Evolutionary conservation across 805 yeast genomes (phyloP).

Genomic region (Hanseniaspora osmophila): DNA sequence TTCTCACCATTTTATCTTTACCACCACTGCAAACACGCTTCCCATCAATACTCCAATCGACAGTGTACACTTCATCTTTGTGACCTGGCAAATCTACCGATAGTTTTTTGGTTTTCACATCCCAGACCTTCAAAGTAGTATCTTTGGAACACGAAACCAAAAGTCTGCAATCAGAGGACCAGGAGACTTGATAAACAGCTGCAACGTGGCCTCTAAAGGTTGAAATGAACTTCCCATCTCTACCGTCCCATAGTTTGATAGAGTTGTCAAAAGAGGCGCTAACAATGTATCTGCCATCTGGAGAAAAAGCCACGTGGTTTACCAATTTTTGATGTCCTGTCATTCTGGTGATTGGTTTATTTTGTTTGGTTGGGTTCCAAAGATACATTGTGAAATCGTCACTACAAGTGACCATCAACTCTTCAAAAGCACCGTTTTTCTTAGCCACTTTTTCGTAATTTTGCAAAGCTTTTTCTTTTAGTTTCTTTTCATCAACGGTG

Average conservation of each 20-base stretch:
- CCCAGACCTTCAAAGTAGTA: slow-evolving; percentile 94
- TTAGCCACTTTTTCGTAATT: slow-evolving; percentile 45
- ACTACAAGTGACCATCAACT: slow-evolving; percentile 83
- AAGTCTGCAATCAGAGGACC: slow-evolving; percentile 90
- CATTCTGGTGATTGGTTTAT: slow-evolving; percentile 83
- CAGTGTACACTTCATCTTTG: slow-evolving; percentile 87
- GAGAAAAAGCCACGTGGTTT: slow-evolving; percentile 89
- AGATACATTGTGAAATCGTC: slow-evolving; percentile 96
- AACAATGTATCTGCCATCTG: slow-evolving; percentile 83
- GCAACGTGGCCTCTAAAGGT: slow-evolving; percentile 96
- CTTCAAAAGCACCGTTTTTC: slow-evolving; percentile 50
- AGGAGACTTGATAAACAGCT: slow-evolving; percentile 91
- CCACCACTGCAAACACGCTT: slow-evolving; percentile 93
- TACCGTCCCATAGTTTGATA: slow-evolving; percentile 90
- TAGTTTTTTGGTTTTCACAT: slow-evolving; percentile 70
- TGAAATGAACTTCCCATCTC: slow-evolving; percentile 76
- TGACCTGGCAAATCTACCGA: slow-evolving; percentile 91
- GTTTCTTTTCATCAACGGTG: slow-evolving; percentile 24
- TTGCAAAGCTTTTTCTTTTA: slow-evolving; percentile 32
- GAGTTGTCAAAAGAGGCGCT: slow-evolving; percentile 94
- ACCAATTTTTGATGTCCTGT: slow-evolving; percentile 96
- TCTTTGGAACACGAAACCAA: slow-evolving; percentile 91
- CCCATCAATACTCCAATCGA: slow-evolving; percentile 97
- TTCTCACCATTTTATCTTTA: slow-evolving; percentile 81
- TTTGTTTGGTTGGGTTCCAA: slow-evolving; percentile 78